Base-by-base conservation (phyloP, 176 grass and related monocot species). In the Pontederia paniculata region DNA sequence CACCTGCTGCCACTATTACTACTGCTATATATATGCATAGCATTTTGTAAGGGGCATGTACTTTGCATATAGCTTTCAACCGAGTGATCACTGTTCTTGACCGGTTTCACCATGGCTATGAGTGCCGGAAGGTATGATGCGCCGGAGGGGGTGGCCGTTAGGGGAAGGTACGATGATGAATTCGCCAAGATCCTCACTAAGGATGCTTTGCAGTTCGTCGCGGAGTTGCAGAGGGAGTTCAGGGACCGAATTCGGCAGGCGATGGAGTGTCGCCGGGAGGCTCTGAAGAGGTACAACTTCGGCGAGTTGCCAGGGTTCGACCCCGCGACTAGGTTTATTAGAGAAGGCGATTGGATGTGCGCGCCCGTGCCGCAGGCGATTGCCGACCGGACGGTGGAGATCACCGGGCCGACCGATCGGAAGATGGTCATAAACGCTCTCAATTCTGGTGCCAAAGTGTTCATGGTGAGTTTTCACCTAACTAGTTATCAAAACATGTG, bases 391-490 rank as follows among this genome's bases (percentile, higher is more conserved):
- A 86, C 86, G 46, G 86, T 96, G 0, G 91, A 89, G 85, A 96
- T 96, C 79, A 96, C 91, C 9, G 86, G 91, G 2, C 91, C 91
- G 10, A 77, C 74, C 18, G 82, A 86, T 61, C 46, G 86, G 68
- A 96, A 89, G 79, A 96, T 89, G 85, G 76, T 96, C 67, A 96
- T 96, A 70, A 96, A 96, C 70, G 85, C 91, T 10, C 85, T 96
- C 66, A 96, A 96, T 75, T 96, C 79, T 41, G 86, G 91, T 3
- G 85, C 90, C 53, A 96, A 86, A 81, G 85, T 95, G 42, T 95
- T 89, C 70, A 88, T 88, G 84, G 84, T 88, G 63, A 60, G 67
- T 67, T 37, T 37, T 37, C 28, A 37, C 5, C 28, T 6, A 37
- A 2, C 28, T 37, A 6, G 28, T 6, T 2, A 37, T 37, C 28